phyloP scores from a whole-genome alignment of 225 moss, liverwort and hornwort species.

The Marchantia paleacea region DNA sequence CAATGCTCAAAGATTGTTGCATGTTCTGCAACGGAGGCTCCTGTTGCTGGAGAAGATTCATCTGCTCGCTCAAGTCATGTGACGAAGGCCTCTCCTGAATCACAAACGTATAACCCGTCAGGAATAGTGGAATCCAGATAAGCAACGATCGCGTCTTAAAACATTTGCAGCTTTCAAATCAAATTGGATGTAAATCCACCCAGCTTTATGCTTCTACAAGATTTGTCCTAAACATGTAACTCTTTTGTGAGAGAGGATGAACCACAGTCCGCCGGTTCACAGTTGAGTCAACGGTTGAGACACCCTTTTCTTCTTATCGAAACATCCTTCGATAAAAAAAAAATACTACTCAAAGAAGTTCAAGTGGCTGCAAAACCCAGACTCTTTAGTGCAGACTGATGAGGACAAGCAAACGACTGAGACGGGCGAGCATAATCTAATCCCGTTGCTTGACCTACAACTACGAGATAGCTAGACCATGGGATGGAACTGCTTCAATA shows the following conservation, averaged over 20 bases:
- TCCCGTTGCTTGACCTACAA: too few relatives aligned
- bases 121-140: not conserved
- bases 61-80: not conserved
- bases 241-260: not conserved
- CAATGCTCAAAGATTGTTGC: not conserved
- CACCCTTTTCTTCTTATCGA: not conserved
- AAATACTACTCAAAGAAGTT: not conserved
- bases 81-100: slow-evolving; percentile 2
- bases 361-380: not conserved
- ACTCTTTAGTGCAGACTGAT: not conserved
- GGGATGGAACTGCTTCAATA: too few relatives aligned
- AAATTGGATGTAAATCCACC: too few relatives aligned
- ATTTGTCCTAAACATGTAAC: too few relatives aligned
- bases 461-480: too few relatives aligned
- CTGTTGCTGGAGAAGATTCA: not conserved
- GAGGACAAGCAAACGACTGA: not conserved
- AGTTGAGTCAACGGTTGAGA: not conserved
- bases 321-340: not conserved
- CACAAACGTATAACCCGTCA: not conserved
- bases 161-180: too few relatives aligned
- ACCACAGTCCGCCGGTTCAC: not conserved
- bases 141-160: too few relatives aligned
- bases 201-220: too few relatives aligned
- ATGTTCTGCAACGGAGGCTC: not conserved
- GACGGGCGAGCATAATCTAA: too few relatives aligned